Evolutionary conservation across 108 stramenopile species (phyloP), one percentile per base, ranked within the genome.

Genomic region (Pseudonitzschia pungens): DNA sequence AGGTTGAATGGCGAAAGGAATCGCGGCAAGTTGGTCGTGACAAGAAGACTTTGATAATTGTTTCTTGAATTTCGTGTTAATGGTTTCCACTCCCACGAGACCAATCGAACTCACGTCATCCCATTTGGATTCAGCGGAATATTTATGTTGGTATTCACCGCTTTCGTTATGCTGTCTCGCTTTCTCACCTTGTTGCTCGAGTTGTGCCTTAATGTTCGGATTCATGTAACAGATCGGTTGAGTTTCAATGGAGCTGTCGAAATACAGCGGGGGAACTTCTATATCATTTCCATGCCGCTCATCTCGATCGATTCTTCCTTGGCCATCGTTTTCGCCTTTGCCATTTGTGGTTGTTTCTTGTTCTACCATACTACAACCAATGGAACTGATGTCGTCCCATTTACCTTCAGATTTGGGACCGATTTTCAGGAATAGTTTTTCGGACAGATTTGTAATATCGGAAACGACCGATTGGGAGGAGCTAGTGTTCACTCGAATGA

Each of bases 61-160:
- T 31, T 58, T 4, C 20, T 58, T 58, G 57, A 28, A 14, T 26
- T 58, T 22, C n/a, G 7, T 58, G 29, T 22, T 26, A 3, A 58
- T 58, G 27, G 29, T 31, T 65, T 65, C 64, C 29, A 41, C 64
- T 8, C 64, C 64, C 24, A 65, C 6, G 33, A 65, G 64, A 65
- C 64, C 64, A 42, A 65, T 65, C 10, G 64, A 65, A 41, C 40
- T 42, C 11, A 65, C 64, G 41, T 65, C 64, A 43, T 65, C 64
- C 64, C 64, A 65, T 41, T 44, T 65, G 24, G 22, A 33, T 24
- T 24, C 33, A 26, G 3, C 7, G 1, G 33, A 42, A 43, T 65
- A 40, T 5, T 58, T 22, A 5, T 54, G 14, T 24, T 54, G 14
- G 22, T 54, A 21, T 54, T 14, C 53, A 4, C 0, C 21, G 57